These are phyloP conservation scores for Oryza glaberrima DNA, from an alignment of 176 grass and related monocot genomes.

Conservation along the genomic window DNA sequence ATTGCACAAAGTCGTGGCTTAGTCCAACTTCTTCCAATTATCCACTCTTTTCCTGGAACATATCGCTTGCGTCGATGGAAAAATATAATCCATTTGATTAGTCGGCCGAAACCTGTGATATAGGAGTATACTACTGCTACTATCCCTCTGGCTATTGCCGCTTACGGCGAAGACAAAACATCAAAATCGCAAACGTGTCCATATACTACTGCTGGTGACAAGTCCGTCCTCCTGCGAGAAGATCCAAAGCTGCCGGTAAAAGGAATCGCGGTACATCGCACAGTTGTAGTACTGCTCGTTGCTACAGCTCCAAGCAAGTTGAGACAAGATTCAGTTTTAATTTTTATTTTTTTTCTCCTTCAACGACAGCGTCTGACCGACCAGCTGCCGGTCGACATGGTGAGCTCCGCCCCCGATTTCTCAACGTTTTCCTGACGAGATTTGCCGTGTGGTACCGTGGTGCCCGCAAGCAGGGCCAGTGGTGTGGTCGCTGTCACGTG, in stretches of 20 bases:
- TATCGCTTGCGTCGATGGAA: not conserved
- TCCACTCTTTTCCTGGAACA: not conserved
- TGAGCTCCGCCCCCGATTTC: slow-evolving; percentile 34
- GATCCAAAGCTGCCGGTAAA: not conserved
- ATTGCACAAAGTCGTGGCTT: not conserved
- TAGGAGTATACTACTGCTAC: not conserved
- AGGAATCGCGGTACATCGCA: not conserved
- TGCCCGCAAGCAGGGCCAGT: not conserved
- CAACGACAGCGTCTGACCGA: slow-evolving; percentile 24
- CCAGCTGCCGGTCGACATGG: not conserved
- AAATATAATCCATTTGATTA: not conserved
- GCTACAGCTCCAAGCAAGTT: not conserved
- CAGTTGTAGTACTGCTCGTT: not conserved
- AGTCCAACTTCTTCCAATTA: not conserved
- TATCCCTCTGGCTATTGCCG: not conserved
- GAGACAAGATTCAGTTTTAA: not conserved
- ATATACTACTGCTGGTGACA: not conserved
- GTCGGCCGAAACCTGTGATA: not conserved
- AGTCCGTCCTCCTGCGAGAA: not conserved
- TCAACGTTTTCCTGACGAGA: slow-evolving; percentile 26
- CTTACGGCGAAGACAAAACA: not conserved
- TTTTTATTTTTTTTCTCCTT: not conserved
- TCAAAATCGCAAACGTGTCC: not conserved
- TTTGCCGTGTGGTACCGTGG: not conserved
- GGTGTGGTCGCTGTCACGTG: slow-evolving; percentile 45